Conservation (phyloP, 2,329 filamentous ascomycete species). For the Cadophora sp. region DNA sequence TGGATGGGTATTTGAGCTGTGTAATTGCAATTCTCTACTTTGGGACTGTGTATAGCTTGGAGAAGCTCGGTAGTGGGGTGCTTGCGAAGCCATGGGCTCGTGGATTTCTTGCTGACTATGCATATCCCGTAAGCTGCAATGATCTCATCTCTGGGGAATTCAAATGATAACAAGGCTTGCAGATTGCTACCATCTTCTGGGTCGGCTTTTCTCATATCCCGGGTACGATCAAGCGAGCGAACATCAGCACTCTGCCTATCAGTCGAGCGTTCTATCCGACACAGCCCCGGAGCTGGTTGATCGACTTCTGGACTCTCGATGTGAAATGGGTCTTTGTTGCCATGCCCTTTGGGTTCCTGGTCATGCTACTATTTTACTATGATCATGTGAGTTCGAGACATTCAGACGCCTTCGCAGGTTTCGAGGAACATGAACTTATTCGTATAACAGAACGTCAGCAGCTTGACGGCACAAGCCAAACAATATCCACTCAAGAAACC, state of each 20-base stretch:
- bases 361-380: slow-evolving; percentile 62
- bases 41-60: slow-evolving; percentile 19
- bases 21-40: slow-evolving; percentile 24
- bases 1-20: slow-evolving; percentile 23
- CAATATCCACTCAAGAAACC: slow-evolving; percentile 63
- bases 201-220: slow-evolving; percentile 24
- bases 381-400: slow-evolving; percentile 52
- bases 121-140: slow-evolving; percentile 17
- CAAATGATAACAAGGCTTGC: neutral
- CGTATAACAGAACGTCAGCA: slow-evolving; percentile 54
- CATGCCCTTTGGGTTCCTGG: slow-evolving; percentile 58
- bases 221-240: slow-evolving; percentile 15
- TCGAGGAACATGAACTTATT: neutral
- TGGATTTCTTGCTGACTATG: slow-evolving; percentile 21
- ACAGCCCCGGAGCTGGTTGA: slow-evolving; percentile 53
- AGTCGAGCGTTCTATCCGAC: slow-evolving; percentile 23
- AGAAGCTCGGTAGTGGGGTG: slow-evolving; percentile 17
- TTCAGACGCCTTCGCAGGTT: neutral
- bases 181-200: slow-evolving; percentile 22
- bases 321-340: slow-evolving; percentile 60
- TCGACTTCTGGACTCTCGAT: slow-evolving; percentile 60
- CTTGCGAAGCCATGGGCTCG: slow-evolving; percentile 17
- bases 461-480: slow-evolving; percentile 61
- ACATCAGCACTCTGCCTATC: slow-evolving; percentile 23
- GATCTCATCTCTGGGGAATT: neutral